These are phyloP conservation scores for Eimeria brunetti DNA, from an alignment of 169 alveolate genomes.

Conservation along the genomic window DNA sequence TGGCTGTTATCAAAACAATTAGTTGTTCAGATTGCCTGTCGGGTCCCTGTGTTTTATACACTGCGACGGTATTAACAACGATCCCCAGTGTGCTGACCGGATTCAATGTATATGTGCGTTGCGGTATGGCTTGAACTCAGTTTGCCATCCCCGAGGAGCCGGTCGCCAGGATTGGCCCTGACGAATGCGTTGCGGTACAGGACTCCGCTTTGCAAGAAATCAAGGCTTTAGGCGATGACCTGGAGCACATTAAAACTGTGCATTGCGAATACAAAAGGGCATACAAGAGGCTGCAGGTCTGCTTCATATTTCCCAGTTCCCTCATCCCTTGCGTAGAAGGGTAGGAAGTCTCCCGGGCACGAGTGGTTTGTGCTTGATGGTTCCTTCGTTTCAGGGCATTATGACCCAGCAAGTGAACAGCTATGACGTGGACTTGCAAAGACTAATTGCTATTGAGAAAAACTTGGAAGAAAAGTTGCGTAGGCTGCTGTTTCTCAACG, in stretches of 20 bases:
- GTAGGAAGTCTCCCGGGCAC: background rate
- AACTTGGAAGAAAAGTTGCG: conserved; percentile 73
- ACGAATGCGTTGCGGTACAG: conserved; percentile 73
- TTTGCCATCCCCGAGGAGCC: conserved; percentile 80
- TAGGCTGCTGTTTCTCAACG: conserved; percentile 68
- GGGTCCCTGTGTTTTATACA: background rate
- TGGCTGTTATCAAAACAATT: background rate
- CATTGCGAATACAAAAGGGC: conserved; percentile 60
- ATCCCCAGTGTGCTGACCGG: background rate
- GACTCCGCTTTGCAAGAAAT: conserved; percentile 64
- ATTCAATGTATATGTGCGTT: background rate
- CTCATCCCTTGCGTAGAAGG: background rate
- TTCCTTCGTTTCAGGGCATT: conserved; percentile 13
- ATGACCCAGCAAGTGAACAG: conserved; percentile 67
- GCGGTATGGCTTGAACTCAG: conserved; percentile 9
- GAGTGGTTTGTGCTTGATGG: background rate
- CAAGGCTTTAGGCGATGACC: conserved; percentile 51
- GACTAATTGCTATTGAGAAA: conserved; percentile 56
- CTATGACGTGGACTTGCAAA: conserved; percentile 76
- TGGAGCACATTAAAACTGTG: conserved; percentile 63
- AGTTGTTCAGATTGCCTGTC: background rate
- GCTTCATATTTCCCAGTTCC: background rate
- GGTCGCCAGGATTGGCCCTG: conserved; percentile 74
- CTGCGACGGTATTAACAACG: background rate
- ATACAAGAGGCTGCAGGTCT: conserved; percentile 70